Evolutionary conservation across 257 asterid species (phyloP).

Genomic region (Capsicum rhomboideum): DNA sequence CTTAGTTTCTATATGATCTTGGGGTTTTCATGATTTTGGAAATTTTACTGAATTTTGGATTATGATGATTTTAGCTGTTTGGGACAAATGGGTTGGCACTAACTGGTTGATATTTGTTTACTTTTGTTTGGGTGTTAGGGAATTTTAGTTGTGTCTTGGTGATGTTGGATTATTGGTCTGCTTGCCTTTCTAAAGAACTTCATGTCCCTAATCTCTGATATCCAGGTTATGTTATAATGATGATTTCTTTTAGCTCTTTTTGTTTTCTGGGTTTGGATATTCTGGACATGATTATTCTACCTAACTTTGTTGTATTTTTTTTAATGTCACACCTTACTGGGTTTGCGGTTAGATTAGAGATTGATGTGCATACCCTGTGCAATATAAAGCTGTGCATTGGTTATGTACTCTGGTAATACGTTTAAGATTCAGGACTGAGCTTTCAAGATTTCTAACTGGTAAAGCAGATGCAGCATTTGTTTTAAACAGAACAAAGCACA

Average conservation of each 20-base stretch:
- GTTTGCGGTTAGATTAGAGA: background rate
- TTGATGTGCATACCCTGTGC: background rate
- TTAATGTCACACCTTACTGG: background rate
- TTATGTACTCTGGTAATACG: background rate
- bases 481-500: background rate
- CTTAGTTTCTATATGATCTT: background rate
- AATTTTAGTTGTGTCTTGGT: background rate
- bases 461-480: background rate
- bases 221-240: background rate
- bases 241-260: background rate
- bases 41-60: background rate
- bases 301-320: background rate
- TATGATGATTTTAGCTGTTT: background rate
- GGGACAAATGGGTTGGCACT: background rate
- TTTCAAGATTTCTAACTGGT: background rate
- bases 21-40: background rate
- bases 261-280: background rate
- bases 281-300: background rate
- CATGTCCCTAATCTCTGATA: background rate
- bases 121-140: background rate
- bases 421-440: background rate
- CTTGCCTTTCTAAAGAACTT: background rate
- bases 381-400: background rate
- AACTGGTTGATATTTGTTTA: background rate
- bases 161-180: background rate